Percentiles rank a stretch among this genome's conserved stretches.
Conservation (phyloP, 331 rosid species). For the Pyrus hybrid region DNA sequence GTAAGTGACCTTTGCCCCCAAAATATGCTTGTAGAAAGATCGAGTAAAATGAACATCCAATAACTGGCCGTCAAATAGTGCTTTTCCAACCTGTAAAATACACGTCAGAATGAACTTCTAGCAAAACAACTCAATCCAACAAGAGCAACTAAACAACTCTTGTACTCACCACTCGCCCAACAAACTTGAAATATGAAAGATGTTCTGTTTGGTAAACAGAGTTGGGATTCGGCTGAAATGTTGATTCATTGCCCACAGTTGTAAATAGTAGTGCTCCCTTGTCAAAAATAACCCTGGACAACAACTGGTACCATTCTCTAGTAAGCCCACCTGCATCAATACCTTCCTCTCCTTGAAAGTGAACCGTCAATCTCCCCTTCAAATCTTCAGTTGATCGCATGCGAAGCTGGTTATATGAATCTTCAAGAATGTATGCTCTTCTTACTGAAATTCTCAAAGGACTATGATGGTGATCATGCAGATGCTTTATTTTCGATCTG, state of each 20-base stretch:
- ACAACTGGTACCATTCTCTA: slow-evolving; percentile 94
- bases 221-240: slow-evolving; percentile 97
- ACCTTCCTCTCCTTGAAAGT: slow-evolving; percentile 99
- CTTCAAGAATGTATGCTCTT: slow-evolving; percentile 94
- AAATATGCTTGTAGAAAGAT: slow-evolving; percentile 93
- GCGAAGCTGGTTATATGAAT: slow-evolving; percentile 95
- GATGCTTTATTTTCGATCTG: slow-evolving; percentile 95
- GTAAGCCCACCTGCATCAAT: slow-evolving; percentile 99
- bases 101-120: slow-evolving; percentile 2
- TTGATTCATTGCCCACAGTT: slow-evolving; percentile 92
- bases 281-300: slow-evolving; percentile 95
- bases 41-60: slow-evolving; percentile 98
- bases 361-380: slow-evolving; percentile 95
- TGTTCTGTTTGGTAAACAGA: slow-evolving; percentile 98
- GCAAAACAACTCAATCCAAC: slow-evolving; percentile 4
- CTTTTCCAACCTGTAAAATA: slow-evolving; percentile 84
- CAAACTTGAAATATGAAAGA: slow-evolving; percentile 95
- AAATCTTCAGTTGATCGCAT: slow-evolving; percentile 77
- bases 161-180: slow-evolving; percentile 96
- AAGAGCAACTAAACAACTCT: slow-evolving; percentile 11
- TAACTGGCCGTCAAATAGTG: slow-evolving; percentile 91
- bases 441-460: slow-evolving; percentile 93
- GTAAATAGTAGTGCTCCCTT: slow-evolving; percentile 94
- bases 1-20: slow-evolving; percentile 91
- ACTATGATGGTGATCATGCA: slow-evolving; percentile 92